phyloP scores from a whole-genome alignment of 805 yeast genomes.

The Ogataea methylovora region DNA sequence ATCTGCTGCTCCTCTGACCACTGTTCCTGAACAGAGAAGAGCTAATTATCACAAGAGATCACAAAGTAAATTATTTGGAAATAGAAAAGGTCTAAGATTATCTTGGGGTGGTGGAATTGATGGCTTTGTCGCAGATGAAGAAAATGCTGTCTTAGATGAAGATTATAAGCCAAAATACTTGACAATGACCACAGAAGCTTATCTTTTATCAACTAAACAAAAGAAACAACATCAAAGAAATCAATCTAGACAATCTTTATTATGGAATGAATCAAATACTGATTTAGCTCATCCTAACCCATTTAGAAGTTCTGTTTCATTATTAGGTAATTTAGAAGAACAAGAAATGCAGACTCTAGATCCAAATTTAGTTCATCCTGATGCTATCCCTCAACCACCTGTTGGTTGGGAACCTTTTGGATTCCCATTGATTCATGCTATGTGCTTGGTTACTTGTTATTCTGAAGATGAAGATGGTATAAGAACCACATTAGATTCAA shows the following conservation, averaged over 20 bases:
- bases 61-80: conserved; percentile 31
- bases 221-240: conserved; percentile 6
- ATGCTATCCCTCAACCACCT: conserved; percentile 88
- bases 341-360: conserved; percentile 41
- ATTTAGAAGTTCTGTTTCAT: conserved; percentile 8
- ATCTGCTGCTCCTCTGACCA: conserved; percentile 41
- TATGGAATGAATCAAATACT: conserved; percentile 6
- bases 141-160: background rate
- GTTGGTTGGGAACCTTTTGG: conserved; percentile 80
- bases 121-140: conserved; percentile 13
- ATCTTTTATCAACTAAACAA: conserved; percentile 12
- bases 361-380: conserved; percentile 58
- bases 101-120: conserved; percentile 34
- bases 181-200: conserved; percentile 63
- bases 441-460: conserved; percentile 84
- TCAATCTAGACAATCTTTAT: conserved; percentile 8
- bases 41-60: conserved; percentile 33
- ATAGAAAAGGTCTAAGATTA: conserved; percentile 25
- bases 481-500: conserved; percentile 82
- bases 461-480: conserved; percentile 87
- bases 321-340: conserved; percentile 21
- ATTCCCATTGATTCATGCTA: conserved; percentile 67
- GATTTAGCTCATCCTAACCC: conserved; percentile 27
- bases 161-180: conserved; percentile 38
- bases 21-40: conserved; percentile 44